These are phyloP conservation scores for Solanum virginianum DNA, from an alignment of 257 asterid species.

Conservation along the genomic window DNA sequence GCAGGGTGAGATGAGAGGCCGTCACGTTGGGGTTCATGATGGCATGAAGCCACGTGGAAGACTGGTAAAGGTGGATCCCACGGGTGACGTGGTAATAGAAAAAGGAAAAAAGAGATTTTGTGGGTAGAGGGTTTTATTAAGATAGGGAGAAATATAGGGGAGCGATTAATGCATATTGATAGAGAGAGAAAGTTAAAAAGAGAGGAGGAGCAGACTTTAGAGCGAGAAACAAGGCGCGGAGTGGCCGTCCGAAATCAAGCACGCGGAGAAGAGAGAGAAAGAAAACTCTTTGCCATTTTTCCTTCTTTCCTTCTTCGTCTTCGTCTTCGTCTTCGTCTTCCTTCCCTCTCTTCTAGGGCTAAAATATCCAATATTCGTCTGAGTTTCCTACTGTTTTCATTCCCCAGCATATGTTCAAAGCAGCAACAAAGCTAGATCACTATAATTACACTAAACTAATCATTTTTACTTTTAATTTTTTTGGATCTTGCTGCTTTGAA, in stretches of 20 bases:
- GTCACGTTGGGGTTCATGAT: constrained; percentile 38
- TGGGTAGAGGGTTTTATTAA: constrained; percentile 24
- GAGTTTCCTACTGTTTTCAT: background rate
- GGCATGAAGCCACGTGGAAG: constrained; percentile 36
- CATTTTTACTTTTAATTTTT: background rate
- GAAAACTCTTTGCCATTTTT: constrained; percentile 25
- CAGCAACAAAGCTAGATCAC: constrained; percentile 7
- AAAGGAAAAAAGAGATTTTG: constrained; percentile 7
- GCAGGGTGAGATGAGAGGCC: constrained; percentile 8
- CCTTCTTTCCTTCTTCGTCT: constrained; percentile 19
- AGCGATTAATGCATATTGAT: background rate
- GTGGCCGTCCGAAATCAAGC: constrained; percentile 62
- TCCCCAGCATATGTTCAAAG: background rate
- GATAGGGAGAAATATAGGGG: background rate
- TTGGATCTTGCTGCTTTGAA: constrained; percentile 46
- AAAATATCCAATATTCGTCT: background rate
- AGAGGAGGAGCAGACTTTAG: constrained; percentile 13
- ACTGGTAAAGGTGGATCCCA: constrained; percentile 32
- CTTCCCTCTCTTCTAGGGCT: constrained; percentile 38
- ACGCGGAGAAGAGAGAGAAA: background rate
- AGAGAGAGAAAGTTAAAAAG: background rate
- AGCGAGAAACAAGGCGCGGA: constrained; percentile 99
- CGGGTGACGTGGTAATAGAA: constrained; percentile 30
- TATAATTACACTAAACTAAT: background rate
- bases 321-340: constrained; percentile 16